Evolutionary conservation across 2,329 filamentous ascomycete genomes (phyloP).

Genomic region (Fulvia fulva): DNA sequence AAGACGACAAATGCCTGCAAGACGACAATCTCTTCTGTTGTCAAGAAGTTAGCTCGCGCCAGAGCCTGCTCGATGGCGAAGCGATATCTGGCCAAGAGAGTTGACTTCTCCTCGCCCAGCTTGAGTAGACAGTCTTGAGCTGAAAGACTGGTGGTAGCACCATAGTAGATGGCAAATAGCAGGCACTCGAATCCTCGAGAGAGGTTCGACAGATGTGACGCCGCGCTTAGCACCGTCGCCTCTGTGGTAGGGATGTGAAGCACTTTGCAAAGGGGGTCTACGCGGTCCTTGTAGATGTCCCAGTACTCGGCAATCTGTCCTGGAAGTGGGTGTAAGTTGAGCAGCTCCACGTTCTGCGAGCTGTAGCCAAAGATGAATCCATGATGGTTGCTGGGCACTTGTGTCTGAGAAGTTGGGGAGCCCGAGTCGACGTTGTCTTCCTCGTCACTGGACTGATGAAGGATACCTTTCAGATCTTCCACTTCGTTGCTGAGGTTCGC

Average conservation of each 20-base stretch:
- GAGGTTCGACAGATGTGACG: slow-evolving; percentile 57
- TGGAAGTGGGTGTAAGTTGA: slow-evolving; percentile 60
- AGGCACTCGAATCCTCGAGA: slow-evolving; percentile 56
- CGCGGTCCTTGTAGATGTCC: slow-evolving; percentile 68
- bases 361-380: slow-evolving; percentile 70
- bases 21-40: slow-evolving; percentile 58
- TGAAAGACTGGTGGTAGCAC: slow-evolving; percentile 51
- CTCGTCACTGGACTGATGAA: slow-evolving; percentile 61
- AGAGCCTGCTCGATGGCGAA: slow-evolving; percentile 62
- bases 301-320: slow-evolving; percentile 65
- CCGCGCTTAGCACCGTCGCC: slow-evolving; percentile 57
- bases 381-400: slow-evolving; percentile 55
- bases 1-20: slow-evolving; percentile 62
- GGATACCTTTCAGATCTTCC: slow-evolving; percentile 58
- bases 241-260: slow-evolving; percentile 66
- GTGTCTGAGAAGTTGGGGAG: slow-evolving; percentile 26
- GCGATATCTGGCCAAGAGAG: slow-evolving; percentile 53
- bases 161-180: slow-evolving; percentile 61
- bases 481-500: slow-evolving; percentile 71
- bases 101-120: slow-evolving; percentile 51
- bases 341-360: slow-evolving; percentile 65
- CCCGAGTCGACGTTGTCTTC: slow-evolving; percentile 47
- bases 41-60: slow-evolving; percentile 59
- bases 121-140: slow-evolving; percentile 44
- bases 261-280: slow-evolving; percentile 69